Percentiles rank a stretch among this genome's conserved stretches.
phyloP scores from a whole-genome alignment of 106 monocot species.

The Dioscorea zingiberensis region DNA sequence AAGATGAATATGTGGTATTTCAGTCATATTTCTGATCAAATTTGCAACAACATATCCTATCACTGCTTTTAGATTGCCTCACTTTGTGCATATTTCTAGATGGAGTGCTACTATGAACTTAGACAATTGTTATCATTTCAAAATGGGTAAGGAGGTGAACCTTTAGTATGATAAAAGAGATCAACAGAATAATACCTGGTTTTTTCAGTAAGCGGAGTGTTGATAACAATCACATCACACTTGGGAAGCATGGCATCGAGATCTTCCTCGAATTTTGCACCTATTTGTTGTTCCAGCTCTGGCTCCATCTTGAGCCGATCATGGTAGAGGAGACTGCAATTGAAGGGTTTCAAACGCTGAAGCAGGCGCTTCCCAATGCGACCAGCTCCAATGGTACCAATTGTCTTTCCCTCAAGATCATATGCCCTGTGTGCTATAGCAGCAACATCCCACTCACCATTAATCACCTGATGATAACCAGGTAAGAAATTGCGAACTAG shows the following conservation, averaged over 20 bases:
- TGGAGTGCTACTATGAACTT: too few species aligned
- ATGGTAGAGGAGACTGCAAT: conserved; percentile 83
- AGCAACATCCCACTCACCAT: conserved; percentile 94
- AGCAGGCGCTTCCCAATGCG: conserved; percentile 82
- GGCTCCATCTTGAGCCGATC: conserved; percentile 75
- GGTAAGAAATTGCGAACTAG: conserved; percentile 86
- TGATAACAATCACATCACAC: conserved; percentile 83
- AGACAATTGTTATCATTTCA: too few species aligned
- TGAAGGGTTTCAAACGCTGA: conserved; percentile 87
- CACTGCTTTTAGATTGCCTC: too few species aligned
- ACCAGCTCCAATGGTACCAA: conserved; percentile 90
- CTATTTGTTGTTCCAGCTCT: conserved; percentile 62
- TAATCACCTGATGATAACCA: conserved; percentile 74
- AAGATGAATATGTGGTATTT: too few species aligned
- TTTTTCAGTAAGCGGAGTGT: conserved; percentile 89
- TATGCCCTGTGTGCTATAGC: conserved; percentile 80
- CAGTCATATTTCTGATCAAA: too few species aligned
- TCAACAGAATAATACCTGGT: conserved; percentile 34
- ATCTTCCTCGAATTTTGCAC: conserved; percentile 90
- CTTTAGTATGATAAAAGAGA: too few species aligned
- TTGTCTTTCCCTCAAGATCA: conserved; percentile 92
- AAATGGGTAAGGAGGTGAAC: too few species aligned
- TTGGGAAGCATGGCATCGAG: conserved; percentile 92
- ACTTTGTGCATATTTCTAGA: too few species aligned
- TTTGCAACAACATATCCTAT: too few species aligned